Evolutionary conservation across 1,284 basidiomycete species (phyloP).

Genomic region (Ganoderma lingzhi): DNA sequence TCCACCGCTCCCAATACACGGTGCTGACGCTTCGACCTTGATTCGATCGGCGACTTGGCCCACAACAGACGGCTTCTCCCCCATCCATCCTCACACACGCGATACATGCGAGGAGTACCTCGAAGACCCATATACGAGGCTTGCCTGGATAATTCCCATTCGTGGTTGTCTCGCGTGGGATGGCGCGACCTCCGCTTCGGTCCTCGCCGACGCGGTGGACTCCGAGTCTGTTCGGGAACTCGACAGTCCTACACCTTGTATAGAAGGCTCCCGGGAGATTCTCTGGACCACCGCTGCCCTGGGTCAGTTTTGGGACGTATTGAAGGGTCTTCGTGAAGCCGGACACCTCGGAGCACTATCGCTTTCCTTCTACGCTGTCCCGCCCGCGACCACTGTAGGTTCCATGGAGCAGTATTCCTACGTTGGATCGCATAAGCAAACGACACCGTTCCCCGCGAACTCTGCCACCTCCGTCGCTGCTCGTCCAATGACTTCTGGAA

Average conservation of each 20-base stretch:
- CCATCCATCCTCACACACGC: slow-evolving; percentile 52
- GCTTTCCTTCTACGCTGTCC: slow-evolving; percentile 58
- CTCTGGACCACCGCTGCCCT: slow-evolving; percentile 60
- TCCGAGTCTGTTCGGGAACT: not conserved
- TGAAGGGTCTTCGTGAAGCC: slow-evolving; percentile 50
- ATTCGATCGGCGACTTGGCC: not conserved
- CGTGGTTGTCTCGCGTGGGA: slow-evolving; percentile 63
- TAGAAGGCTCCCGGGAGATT: slow-evolving; percentile 39
- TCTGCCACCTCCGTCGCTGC: slow-evolving; percentile 24
- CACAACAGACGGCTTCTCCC: slow-evolving; percentile 24
- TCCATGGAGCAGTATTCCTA: slow-evolving; percentile 11
- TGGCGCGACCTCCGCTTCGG: slow-evolving; percentile 51
- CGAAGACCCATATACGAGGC: slow-evolving; percentile 48
- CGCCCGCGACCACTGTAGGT: slow-evolving; percentile 33
- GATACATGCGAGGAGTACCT: slow-evolving; percentile 40
- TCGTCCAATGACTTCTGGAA: not conserved
- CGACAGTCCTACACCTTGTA: not conserved
- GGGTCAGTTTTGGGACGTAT: slow-evolving; percentile 60
- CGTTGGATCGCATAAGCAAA: slow-evolving; percentile 28
- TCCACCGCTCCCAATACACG: slow-evolving; percentile 9
- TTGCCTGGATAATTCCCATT: slow-evolving; percentile 71
- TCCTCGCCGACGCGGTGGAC: slow-evolving; percentile 37
- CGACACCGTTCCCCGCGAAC: not conserved
- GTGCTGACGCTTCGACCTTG: slow-evolving; percentile 3
- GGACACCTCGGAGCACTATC: slow-evolving; percentile 56